phyloP scores from a whole-genome alignment of 2,329 filamentous ascomycete species.

The Cladosporium sp. region DNA sequence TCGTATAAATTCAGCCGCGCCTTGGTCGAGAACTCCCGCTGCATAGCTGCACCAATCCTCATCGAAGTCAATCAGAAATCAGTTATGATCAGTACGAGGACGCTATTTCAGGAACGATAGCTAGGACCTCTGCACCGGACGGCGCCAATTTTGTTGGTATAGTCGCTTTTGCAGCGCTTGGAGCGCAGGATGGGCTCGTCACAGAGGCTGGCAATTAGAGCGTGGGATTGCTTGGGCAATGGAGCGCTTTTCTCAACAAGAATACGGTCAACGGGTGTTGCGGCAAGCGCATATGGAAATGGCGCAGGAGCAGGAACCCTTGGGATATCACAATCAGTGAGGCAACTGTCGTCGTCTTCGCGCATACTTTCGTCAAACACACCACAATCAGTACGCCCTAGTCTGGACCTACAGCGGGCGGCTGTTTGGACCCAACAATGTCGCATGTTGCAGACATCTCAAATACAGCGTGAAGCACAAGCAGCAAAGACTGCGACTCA shows the following conservation, averaged over 20 bases:
- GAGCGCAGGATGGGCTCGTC: not conserved
- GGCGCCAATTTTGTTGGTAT: no score
- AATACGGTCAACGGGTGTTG: slow-evolving; percentile 20
- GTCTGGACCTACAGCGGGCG: not conserved
- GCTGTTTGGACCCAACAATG: not conserved
- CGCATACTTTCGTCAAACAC: not conserved
- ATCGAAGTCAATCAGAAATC: not conserved
- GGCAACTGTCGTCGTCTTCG: not conserved
- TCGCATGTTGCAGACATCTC: slow-evolving; percentile 14
- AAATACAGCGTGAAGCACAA: slow-evolving; percentile 14
- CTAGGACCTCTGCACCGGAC: not conserved
- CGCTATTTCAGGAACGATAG: slow-evolving; percentile 3
- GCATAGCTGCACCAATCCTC: not conserved
- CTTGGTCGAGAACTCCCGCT: not conserved
- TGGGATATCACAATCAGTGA: slow-evolving; percentile 4
- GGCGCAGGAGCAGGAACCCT: slow-evolving; percentile 7
- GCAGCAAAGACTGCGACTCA: slow-evolving; percentile 11
- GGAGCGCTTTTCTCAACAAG: slow-evolving; percentile 32
- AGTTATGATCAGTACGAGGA: slow-evolving; percentile 2
- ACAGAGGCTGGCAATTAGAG: slow-evolving; percentile 20
- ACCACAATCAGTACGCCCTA: not conserved
- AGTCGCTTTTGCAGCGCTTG: not conserved
- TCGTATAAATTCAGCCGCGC: no score
- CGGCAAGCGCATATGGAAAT: not conserved
- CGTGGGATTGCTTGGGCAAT: slow-evolving; percentile 32